Evolutionary conservation across 805 yeast genomes (phyloP).

Genomic region (Metschnikowia cerradonensis): DNA sequence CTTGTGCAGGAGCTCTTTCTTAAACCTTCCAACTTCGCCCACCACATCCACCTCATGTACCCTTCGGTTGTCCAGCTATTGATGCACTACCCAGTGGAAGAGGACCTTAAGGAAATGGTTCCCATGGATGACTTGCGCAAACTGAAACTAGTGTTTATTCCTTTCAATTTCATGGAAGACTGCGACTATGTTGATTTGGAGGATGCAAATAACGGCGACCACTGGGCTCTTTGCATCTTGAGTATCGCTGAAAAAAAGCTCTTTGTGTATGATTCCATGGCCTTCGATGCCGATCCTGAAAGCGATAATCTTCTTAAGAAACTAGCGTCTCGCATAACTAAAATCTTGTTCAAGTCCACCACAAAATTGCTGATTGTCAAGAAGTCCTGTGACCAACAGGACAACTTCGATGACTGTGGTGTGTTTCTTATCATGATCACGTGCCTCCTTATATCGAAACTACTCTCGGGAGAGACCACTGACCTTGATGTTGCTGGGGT

Average conservation of each 20-base stretch:
- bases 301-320: conserved; percentile 23
- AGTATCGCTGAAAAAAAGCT: conserved; percentile 45
- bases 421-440: conserved; percentile 40
- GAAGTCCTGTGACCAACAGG: conserved; percentile 53
- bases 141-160: conserved; percentile 54
- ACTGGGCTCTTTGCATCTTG: conserved; percentile 67
- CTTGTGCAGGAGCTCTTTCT: conserved; percentile 27
- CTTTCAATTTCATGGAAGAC: conserved; percentile 58
- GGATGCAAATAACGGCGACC: conserved; percentile 63
- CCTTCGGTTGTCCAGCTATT: conserved; percentile 67
- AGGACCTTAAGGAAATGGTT: conserved; percentile 32
- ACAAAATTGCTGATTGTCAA: conserved; percentile 24
- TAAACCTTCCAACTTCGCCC: conserved; percentile 14
- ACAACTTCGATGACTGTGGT: conserved; percentile 67
- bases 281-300: conserved; percentile 28
- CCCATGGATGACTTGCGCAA: conserved; percentile 30
- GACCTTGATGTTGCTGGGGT: conserved; percentile 39
- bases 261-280: conserved; percentile 58
- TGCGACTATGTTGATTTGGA: conserved; percentile 40
- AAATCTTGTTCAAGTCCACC: conserved; percentile 20
- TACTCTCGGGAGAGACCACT: conserved; percentile 23
- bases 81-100: conserved; percentile 44
- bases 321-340: conserved; percentile 22
- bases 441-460: conserved; percentile 29
- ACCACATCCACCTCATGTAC: conserved; percentile 33